Evolutionary conservation across 2,329 filamentous ascomycete genomes (phyloP).

Genomic region (Beauveria scarabaeidicola): DNA sequence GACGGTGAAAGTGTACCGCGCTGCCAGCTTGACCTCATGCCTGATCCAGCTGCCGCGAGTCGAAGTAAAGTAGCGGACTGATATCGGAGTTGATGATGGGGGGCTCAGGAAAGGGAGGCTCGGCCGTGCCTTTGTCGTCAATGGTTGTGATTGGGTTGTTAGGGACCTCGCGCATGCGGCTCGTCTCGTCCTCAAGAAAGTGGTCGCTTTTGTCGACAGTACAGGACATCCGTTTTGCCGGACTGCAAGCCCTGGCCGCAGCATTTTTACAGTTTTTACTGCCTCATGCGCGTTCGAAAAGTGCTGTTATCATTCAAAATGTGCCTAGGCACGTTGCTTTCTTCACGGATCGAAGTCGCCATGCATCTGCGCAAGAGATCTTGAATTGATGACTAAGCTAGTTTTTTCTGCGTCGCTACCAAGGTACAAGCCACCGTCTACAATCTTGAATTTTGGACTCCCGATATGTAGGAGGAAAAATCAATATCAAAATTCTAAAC

Average conservation of each 20-base stretch:
- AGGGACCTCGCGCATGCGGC: slow-evolving; percentile 19
- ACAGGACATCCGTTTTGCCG: slow-evolving; percentile 22
- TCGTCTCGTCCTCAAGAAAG: neutral
- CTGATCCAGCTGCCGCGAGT: slow-evolving; percentile 63
- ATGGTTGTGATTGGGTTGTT: slow-evolving; percentile 21
- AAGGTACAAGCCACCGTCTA: neutral
- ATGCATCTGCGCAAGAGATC: neutral
- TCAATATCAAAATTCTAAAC: neutral
- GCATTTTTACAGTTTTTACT: neutral
- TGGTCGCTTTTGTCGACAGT: slow-evolving; percentile 13
- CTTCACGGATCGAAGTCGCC: neutral
- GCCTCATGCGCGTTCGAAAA: neutral
- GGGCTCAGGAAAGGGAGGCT: slow-evolving; percentile 41
- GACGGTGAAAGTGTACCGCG: slow-evolving; percentile 58
- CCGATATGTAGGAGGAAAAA: neutral
- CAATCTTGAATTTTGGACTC: neutral
- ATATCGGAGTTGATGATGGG: slow-evolving; percentile 40
- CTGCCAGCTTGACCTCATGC: slow-evolving; percentile 59
- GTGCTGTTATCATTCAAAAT: neutral
- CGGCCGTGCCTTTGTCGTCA: slow-evolving; percentile 24
- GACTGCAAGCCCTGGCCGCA: slow-evolving; percentile 33
- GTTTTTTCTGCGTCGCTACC: neutral
- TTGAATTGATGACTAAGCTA: slow-evolving; percentile 12
- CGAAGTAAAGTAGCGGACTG: slow-evolving; percentile 70
- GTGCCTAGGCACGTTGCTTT: neutral